phyloP scores from a whole-genome alignment of 1,139 yeast genomes.

The Candida pseudoviswanathii region DNA sequence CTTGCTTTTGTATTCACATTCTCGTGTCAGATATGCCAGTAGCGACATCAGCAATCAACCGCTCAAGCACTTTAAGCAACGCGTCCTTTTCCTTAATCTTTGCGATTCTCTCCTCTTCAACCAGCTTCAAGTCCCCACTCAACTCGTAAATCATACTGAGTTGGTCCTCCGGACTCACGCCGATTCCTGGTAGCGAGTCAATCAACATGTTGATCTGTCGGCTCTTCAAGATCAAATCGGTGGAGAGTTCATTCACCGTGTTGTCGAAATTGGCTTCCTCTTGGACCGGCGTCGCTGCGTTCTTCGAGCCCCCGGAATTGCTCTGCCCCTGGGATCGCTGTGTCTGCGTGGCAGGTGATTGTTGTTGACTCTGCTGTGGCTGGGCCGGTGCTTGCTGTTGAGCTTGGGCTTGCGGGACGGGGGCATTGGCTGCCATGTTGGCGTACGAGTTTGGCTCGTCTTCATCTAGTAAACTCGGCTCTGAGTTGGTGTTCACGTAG shows the following conservation, averaged over 20 bases:
- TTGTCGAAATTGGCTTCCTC: conserved; percentile 43
- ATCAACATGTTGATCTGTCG: conserved; percentile 85
- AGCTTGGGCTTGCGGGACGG: conserved; percentile 40
- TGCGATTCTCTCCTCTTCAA: conserved; percentile 59
- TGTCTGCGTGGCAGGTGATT: conserved; percentile 16
- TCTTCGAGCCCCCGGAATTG: conserved; percentile 31
- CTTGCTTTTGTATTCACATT: conserved; percentile 7
- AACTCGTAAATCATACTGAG: conserved; percentile 62
- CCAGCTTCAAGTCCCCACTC: conserved; percentile 60
- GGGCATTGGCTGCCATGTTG: conserved; percentile 48
- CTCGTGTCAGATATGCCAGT: conserved; percentile 51
- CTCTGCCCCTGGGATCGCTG: conserved; percentile 19
- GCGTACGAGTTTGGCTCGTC: conserved; percentile 40
- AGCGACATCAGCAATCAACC: conserved; percentile 64
- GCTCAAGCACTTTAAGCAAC: conserved; percentile 66
- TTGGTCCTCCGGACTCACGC: conserved; percentile 78
- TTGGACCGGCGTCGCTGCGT: neutral
- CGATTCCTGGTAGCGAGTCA: conserved; percentile 91
- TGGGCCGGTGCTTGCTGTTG: conserved; percentile 10
- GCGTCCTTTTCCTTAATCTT: conserved; percentile 69
- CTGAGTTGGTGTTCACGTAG: conserved; percentile 64
- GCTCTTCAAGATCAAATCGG: conserved; percentile 82
- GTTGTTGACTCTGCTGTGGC: conserved; percentile 11
- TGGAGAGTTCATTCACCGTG: conserved; percentile 71
- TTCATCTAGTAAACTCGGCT: conserved; percentile 42